These are phyloP conservation scores for Geotrichum australiense DNA, from an alignment of 1,139 yeast species.

Conservation along the genomic window DNA sequence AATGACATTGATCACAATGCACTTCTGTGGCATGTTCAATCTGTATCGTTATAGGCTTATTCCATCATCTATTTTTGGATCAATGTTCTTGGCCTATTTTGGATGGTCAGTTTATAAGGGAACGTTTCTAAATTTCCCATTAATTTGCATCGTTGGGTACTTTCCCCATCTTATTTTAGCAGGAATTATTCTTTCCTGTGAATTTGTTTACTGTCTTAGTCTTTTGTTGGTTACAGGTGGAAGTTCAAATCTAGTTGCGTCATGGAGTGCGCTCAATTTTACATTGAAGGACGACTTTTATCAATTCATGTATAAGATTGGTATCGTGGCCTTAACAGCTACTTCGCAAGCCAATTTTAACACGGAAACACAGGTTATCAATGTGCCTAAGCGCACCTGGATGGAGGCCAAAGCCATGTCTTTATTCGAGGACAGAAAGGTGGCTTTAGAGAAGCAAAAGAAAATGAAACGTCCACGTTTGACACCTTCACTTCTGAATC, in stretches of 20 bases:
- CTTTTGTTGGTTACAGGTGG: slow-evolving; percentile 48
- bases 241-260: slow-evolving; percentile 38
- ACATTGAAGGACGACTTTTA: slow-evolving; percentile 57
- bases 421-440: not conserved
- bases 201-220: slow-evolving; percentile 48
- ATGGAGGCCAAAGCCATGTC: slow-evolving; percentile 36
- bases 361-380: slow-evolving; percentile 49
- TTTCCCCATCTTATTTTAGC: slow-evolving; percentile 54
- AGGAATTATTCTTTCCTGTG: slow-evolving; percentile 45
- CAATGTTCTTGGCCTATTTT: slow-evolving; percentile 45
- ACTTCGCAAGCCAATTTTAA: slow-evolving; percentile 62
- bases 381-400: slow-evolving; percentile 51
- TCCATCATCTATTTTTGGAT: slow-evolving; percentile 54
- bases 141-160: slow-evolving; percentile 48
- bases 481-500: slow-evolving; percentile 9
- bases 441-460: not conserved
- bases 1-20: slow-evolving; percentile 50
- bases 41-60: slow-evolving; percentile 49
- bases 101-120: slow-evolving; percentile 37
- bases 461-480: not conserved
- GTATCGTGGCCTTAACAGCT: slow-evolving; percentile 56
- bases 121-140: slow-evolving; percentile 44
- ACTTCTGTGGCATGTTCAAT: slow-evolving; percentile 50
- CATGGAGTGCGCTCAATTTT: slow-evolving; percentile 29
- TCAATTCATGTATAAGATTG: slow-evolving; percentile 52